Conservation (phyloP, 129 eudicot species). For the Flaveria robusta region DNA sequence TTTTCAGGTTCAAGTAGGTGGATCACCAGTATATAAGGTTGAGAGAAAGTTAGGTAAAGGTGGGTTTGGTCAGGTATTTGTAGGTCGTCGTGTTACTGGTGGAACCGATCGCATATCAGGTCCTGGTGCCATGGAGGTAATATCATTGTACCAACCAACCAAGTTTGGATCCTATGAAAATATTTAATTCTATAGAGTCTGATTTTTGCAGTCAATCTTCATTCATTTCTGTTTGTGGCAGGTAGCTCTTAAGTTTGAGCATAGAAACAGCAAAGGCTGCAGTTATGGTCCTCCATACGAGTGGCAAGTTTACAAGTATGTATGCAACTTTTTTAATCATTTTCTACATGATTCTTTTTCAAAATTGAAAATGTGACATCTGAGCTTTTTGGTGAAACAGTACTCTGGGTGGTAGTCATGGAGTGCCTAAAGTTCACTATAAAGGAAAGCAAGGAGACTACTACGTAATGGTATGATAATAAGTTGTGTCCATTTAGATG, state of each 20-base stretch:
- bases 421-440: conserved; percentile 84
- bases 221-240: conserved; percentile 35
- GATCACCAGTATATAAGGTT: conserved; percentile 74
- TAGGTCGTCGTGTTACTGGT: conserved; percentile 75
- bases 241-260: conserved; percentile 94
- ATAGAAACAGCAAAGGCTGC: conserved; percentile 83
- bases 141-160: conserved; percentile 11
- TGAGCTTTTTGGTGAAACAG: conserved; percentile 40
- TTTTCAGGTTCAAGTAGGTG: conserved; percentile 83
- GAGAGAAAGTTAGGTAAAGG: conserved; percentile 87
- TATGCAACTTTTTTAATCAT: not conserved
- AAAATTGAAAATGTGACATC: not conserved
- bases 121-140: conserved; percentile 75
- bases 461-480: conserved; percentile 70
- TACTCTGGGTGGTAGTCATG: conserved; percentile 85
- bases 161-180: conserved; percentile 36
- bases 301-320: conserved; percentile 96
- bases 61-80: conserved; percentile 89
- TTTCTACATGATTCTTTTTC: not conserved
- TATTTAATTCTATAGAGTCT: conserved; percentile 1
- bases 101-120: conserved; percentile 62
- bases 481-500: conserved; percentile 14
- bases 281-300: conserved; percentile 88
- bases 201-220: conserved; percentile 5
- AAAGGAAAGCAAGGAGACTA: conserved; percentile 91